phyloP scores from a whole-genome alignment of 176 grass and related monocot genomes.

The Eleusine indica region DNA sequence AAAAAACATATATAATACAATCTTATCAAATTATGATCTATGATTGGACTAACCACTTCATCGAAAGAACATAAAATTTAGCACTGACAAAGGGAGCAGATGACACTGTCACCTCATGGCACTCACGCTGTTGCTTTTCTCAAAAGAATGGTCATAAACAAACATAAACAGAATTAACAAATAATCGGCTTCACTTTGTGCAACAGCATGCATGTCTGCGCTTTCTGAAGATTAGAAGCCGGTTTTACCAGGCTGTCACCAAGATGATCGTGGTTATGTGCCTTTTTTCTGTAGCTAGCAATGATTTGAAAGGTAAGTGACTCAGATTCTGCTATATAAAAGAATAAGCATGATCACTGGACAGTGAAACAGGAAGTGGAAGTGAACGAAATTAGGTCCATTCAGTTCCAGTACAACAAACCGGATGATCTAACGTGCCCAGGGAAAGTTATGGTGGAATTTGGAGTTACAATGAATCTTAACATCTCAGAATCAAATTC shows the following conservation, averaged over 20 bases:
- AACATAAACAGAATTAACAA: constrained; percentile 14
- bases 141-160: constrained; percentile 9
- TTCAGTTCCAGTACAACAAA: not conserved
- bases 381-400: not conserved
- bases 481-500: too few species aligned
- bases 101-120: too few species aligned
- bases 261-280: constrained; percentile 1
- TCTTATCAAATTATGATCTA: too few species aligned
- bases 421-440: too few species aligned
- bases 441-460: too few species aligned
- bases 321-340: not conserved
- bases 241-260: constrained; percentile 39
- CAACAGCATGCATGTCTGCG: not conserved
- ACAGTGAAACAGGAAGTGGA: not conserved
- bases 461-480: too few species aligned
- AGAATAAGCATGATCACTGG: not conserved
- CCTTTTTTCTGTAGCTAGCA: not conserved
- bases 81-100: too few species aligned
- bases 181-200: not conserved
- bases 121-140: too few species aligned
- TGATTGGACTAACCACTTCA: too few species aligned
- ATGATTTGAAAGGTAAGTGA: constrained; percentile 1
- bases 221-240: constrained; percentile 44
- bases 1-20: too few species aligned
- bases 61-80: too few species aligned